Evolutionary conservation across 768 basidiomycete species (phyloP).

Genomic region (Amanita thiersii): DNA sequence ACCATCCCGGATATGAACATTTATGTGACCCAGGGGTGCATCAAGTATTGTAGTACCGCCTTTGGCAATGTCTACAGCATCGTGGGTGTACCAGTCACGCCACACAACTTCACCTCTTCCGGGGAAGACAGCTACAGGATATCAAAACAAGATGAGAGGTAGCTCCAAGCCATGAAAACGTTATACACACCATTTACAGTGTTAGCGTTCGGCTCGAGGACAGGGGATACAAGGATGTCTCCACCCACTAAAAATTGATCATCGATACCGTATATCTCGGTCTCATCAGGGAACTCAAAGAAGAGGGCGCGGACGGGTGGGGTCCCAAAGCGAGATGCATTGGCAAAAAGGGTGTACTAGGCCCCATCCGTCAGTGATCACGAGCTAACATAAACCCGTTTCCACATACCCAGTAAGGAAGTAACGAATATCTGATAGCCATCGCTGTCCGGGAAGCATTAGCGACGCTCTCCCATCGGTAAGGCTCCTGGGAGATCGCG

Average conservation of each 20-base stretch:
- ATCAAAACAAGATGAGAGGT: neutral
- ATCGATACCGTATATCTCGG: constrained; percentile 53
- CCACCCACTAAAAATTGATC: constrained; percentile 66
- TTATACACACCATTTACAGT: constrained; percentile 50
- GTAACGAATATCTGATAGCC: constrained; percentile 56
- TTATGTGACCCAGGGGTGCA: constrained; percentile 71
- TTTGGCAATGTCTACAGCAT: constrained; percentile 33
- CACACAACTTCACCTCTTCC: constrained; percentile 50
- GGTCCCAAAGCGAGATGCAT: constrained; percentile 53
- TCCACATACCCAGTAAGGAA: constrained; percentile 69
- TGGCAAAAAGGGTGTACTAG: constrained; percentile 71
- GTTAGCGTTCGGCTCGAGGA: constrained; percentile 58
- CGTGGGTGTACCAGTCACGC: constrained; percentile 72
- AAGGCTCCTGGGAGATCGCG: constrained; percentile 73
- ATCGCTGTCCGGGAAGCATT: constrained; percentile 68
- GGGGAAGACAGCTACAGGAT: constrained; percentile 49
- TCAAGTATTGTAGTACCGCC: constrained; percentile 40
- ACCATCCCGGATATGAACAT: constrained; percentile 67
- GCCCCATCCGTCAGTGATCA: constrained; percentile 1
- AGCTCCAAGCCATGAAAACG: neutral
- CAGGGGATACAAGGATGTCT: constrained; percentile 71
- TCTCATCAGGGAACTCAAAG: constrained; percentile 70
- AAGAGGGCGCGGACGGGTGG: constrained; percentile 71
- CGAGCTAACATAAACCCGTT: constrained; percentile 1
- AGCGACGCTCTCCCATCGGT: constrained; percentile 74